These are phyloP conservation scores for Spathaspora passalidarum DNA, from an alignment of 805 yeast species.

Conservation along the genomic window DNA sequence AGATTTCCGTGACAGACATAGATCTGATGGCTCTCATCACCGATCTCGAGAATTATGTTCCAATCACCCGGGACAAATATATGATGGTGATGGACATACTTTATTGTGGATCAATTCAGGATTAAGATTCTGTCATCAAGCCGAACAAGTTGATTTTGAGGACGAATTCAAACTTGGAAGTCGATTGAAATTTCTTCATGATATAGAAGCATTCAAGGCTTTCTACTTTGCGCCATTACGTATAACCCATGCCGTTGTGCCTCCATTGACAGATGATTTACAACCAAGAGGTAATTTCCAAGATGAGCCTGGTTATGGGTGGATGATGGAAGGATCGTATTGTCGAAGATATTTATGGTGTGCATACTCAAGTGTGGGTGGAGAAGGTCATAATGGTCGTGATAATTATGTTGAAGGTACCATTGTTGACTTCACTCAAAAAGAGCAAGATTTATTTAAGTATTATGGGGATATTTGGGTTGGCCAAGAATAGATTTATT, in stretches of 20 bases:
- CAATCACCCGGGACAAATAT: slow-evolving; percentile 43
- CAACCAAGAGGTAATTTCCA: slow-evolving; percentile 22
- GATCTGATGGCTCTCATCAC: slow-evolving; percentile 17
- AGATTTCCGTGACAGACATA: slow-evolving; percentile 15
- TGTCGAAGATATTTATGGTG: slow-evolving; percentile 61
- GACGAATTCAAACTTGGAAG: slow-evolving; percentile 23
- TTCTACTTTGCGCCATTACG: slow-evolving; percentile 31
- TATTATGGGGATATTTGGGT: slow-evolving; percentile 56
- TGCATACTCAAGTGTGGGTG: slow-evolving; percentile 60
- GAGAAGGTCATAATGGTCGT: slow-evolving; percentile 24
- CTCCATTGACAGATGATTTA: slow-evolving; percentile 44
- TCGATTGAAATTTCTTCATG: slow-evolving; percentile 21
- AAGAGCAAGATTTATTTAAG: slow-evolving; percentile 30
- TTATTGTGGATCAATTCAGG: slow-evolving; percentile 46
- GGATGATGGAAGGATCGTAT: slow-evolving; percentile 49
- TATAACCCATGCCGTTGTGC: slow-evolving; percentile 47
- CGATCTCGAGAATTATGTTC: slow-evolving; percentile 36
- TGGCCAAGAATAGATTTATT: slow-evolving; percentile 11
- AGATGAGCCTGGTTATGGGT: slow-evolving; percentile 50
- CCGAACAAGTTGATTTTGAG: slow-evolving; percentile 27
- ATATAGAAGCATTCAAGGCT: slow-evolving; percentile 20
- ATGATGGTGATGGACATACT: slow-evolving; percentile 26
- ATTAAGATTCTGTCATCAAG: slow-evolving; percentile 36
- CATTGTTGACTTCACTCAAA: slow-evolving; percentile 37
- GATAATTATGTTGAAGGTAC: slow-evolving; percentile 42